A percentile compares a stretch with the other conserved stretches of the same genome.
phyloP scores from a whole-genome alignment of 2,329 filamentous ascomycete genomes.

The Dactylellina sp. region DNA sequence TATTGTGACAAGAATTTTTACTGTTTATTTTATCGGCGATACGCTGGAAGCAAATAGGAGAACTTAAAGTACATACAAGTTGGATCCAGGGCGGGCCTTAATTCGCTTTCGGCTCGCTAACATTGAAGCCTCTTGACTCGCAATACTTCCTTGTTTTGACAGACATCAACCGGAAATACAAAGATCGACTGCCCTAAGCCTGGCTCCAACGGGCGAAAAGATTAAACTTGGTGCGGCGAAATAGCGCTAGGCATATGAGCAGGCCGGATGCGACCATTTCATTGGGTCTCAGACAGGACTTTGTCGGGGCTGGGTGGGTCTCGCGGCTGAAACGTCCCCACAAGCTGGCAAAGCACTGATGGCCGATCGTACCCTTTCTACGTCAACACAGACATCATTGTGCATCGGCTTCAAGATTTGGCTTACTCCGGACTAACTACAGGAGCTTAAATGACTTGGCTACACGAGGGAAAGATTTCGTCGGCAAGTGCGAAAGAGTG shows the following conservation, averaged over 20 bases:
- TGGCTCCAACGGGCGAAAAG: neutral
- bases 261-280: slow-evolving; percentile 4
- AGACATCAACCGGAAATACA: neutral
- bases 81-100: no score
- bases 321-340: slow-evolving; percentile 33
- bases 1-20: no score
- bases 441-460: slow-evolving; percentile 12
- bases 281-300: neutral
- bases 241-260: neutral
- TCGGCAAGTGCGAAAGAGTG: neutral
- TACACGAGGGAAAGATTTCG: neutral
- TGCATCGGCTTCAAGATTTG: slow-evolving; percentile 19
- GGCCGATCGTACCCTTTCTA: slow-evolving; percentile 25
- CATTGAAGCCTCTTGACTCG: neutral
- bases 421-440: slow-evolving; percentile 3
- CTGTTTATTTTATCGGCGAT: no score
- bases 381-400: slow-evolving; percentile 36
- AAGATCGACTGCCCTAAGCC: neutral
- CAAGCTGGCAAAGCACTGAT: slow-evolving; percentile 14
- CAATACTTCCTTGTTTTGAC: slow-evolving; percentile 1
- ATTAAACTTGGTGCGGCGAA: neutral
- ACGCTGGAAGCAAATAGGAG: no score
- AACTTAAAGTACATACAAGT: no score
- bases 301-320: slow-evolving; percentile 18
- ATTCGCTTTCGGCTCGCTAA: slow-evolving; percentile 1